phyloP scores from a whole-genome alignment of 371 early-diverging fungal genomes.

The Apophysomyces elegans region DNA sequence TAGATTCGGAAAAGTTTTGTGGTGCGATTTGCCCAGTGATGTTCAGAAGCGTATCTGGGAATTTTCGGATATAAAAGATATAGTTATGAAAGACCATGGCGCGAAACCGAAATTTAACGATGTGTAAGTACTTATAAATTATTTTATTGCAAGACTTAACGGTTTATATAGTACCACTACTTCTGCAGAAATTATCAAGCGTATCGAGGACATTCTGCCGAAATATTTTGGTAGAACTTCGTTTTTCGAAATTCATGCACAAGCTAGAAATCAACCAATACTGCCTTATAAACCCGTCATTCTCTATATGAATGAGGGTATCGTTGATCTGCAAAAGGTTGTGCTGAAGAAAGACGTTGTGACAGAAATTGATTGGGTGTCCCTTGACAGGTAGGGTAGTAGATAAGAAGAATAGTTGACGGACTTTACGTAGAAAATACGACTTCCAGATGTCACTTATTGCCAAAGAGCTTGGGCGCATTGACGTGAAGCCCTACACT shows the following conservation, averaged over 20 bases:
- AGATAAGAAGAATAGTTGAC: background rate
- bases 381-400: constrained; percentile 42
- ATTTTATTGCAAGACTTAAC: background rate
- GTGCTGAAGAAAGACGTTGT: constrained; percentile 24
- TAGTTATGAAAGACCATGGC: constrained; percentile 38
- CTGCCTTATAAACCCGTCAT: constrained; percentile 29
- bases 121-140: constrained; percentile 31
- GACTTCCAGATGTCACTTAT: constrained; percentile 47
- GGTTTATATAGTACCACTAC: constrained; percentile 33
- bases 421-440: constrained; percentile 27
- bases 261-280: constrained; percentile 41
- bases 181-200: constrained; percentile 26
- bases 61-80: constrained; percentile 43
- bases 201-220: constrained; percentile 34
- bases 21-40: constrained; percentile 28
- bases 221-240: constrained; percentile 23
- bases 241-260: constrained; percentile 46
- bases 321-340: constrained; percentile 43
- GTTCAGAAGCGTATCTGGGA: constrained; percentile 40
- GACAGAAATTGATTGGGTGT: constrained; percentile 46
- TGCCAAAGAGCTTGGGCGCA: constrained; percentile 27
- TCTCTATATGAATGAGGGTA: constrained; percentile 40
- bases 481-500: constrained; percentile 50
- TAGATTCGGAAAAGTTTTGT: constrained; percentile 55
- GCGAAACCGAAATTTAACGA: constrained; percentile 40